Conservation (phyloP, 1,284 basidiomycete genomes). For the Leucoagaricus sp. region DNA sequence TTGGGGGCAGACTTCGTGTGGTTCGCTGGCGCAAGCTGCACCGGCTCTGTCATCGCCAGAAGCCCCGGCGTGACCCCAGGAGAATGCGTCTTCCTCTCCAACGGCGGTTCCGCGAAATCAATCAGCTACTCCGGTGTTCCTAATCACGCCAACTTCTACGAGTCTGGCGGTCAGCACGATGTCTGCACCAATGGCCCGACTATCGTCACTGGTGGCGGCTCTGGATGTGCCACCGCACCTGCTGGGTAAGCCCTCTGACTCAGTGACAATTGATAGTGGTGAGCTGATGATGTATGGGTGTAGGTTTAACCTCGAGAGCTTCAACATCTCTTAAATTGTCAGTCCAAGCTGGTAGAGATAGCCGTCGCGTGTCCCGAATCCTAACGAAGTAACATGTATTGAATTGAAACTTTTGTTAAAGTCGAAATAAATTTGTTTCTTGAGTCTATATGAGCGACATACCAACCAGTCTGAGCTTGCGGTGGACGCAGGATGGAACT, state of each 20-base stretch:
- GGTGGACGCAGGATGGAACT: too few species aligned
- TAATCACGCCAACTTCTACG: neutral
- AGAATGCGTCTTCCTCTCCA: neutral
- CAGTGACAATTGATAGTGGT: neutral
- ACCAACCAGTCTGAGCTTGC: neutral
- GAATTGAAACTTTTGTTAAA: neutral
- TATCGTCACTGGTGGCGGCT: neutral
- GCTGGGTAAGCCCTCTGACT: neutral
- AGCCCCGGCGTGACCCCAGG: neutral
- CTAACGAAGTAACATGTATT: neutral
- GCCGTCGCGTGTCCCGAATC: neutral
- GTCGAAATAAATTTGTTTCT: neutral
- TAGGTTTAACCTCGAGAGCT: neutral
- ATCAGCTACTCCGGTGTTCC: neutral
- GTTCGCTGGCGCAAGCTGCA: too few species aligned
- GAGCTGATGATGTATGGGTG: neutral
- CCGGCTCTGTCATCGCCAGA: too few species aligned
- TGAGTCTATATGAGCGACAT: neutral
- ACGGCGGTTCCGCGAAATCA: neutral
- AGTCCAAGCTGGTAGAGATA: neutral
- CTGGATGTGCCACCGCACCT: neutral
- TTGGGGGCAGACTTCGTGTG: too few species aligned
- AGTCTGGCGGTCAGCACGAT: neutral
- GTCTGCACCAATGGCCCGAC: neutral
- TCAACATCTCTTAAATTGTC: neutral